Evolutionary conservation across 306 rosid species (phyloP).

Genomic region (Vachellia pachyceras): DNA sequence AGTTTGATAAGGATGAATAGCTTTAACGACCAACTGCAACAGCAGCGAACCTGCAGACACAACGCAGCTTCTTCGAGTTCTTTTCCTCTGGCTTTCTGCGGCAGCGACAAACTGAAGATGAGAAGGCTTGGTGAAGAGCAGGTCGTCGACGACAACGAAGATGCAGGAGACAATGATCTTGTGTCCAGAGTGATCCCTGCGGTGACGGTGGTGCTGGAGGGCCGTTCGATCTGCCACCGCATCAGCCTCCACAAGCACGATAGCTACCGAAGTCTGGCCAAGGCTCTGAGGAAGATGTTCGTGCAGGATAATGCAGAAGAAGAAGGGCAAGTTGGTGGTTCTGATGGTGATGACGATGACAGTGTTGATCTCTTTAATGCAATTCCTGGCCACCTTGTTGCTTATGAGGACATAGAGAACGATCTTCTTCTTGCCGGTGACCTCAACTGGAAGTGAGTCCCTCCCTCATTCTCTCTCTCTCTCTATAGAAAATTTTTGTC

Average conservation of each 20-base stretch:
- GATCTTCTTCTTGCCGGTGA: slow-evolving; percentile 98
- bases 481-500: neutral
- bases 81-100: slow-evolving; percentile 35
- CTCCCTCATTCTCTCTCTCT: neutral
- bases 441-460: slow-evolving; percentile 79
- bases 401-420: slow-evolving; percentile 88
- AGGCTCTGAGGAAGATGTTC: slow-evolving; percentile 77
- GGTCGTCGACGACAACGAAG: neutral
- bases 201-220: slow-evolving; percentile 87
- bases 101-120: neutral
- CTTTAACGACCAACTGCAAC: neutral
- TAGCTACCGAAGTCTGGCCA: slow-evolving; percentile 81
- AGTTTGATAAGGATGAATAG: neutral
- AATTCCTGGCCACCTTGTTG: slow-evolving; percentile 82
- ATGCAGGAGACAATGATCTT: slow-evolving; percentile 43
- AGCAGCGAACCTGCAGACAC: neutral
- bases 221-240: slow-evolving; percentile 91
- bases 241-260: slow-evolving; percentile 79
- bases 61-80: slow-evolving; percentile 48
- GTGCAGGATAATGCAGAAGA: slow-evolving; percentile 46
- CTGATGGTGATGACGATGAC: neutral
- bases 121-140: slow-evolving; percentile 46
- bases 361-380: slow-evolving; percentile 76
- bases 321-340: neutral
- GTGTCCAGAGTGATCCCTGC: slow-evolving; percentile 67